phyloP scores from a whole-genome alignment of 352 stramenopile genomes.

The Globisporangium okanoganense region DNA sequence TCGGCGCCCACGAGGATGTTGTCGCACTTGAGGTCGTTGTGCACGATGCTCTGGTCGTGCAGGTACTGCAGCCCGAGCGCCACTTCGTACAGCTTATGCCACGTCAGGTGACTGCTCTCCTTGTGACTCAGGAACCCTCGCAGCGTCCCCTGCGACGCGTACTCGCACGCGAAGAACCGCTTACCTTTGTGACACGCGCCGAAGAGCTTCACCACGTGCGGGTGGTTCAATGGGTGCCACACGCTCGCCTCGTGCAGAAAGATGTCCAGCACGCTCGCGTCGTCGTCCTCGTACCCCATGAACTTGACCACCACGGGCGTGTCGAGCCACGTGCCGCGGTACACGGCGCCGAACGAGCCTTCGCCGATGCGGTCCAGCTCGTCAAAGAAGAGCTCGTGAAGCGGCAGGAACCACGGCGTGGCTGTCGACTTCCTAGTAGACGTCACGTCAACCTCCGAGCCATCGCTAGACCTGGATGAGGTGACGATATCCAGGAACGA shows the following conservation, averaged over 20 bases:
- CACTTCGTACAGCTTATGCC: conserved; percentile 20
- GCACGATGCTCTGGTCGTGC: conserved; percentile 15
- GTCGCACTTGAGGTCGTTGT: conserved; percentile 22
- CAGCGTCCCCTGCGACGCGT: conserved; percentile 23
- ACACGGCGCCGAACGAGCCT: conserved; percentile 7
- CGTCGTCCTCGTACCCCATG: conserved; percentile 12
- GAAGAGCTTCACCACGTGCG: conserved; percentile 35
- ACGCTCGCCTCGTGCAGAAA: conserved; percentile 30
- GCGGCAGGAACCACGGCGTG: conserved; percentile 2
- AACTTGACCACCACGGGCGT: conserved; percentile 15
- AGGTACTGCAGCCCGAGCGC: conserved; percentile 22
- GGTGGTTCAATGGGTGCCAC: conserved; percentile 32
- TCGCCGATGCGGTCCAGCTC: conserved; percentile 1
- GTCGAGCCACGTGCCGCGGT: conserved; percentile 6
- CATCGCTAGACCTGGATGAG: neutral
- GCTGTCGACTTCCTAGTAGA: neutral
- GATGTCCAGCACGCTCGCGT: neutral
- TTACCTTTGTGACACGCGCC: conserved; percentile 33
- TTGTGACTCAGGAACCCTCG: conserved; percentile 17
- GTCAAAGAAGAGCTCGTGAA: conserved; percentile 9
- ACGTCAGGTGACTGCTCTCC: conserved; percentile 6
- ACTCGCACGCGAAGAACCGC: conserved; percentile 34
- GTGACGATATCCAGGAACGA: neutral
- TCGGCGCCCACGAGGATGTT: conserved; percentile 18
- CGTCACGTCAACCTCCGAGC: neutral